Conservation (phyloP, 164 flowering plant species). For the Dillenia turbinata region DNA sequence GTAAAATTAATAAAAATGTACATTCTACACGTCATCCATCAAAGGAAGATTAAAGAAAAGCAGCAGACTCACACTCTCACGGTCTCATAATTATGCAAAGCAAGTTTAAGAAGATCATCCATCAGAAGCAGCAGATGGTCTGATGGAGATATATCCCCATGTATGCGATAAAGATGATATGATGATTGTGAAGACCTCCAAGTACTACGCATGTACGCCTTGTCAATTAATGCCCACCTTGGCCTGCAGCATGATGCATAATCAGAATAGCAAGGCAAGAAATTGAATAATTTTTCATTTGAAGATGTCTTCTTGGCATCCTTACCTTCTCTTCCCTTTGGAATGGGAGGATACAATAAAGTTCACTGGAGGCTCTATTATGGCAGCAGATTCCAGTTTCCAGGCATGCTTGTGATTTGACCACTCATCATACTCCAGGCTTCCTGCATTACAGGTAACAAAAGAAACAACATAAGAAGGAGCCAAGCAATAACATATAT, state of each 20-base stretch:
- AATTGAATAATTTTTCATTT: conserved; percentile 1
- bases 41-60: conserved; percentile 1
- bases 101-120: conserved; percentile 81
- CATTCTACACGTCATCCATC: not conserved
- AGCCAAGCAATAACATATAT: not conserved
- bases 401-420: conserved; percentile 89
- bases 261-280: conserved; percentile 3
- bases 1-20: no score
- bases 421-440: conserved; percentile 97
- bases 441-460: conserved; percentile 46
- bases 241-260: conserved; percentile 50
- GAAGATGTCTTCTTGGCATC: conserved; percentile 1
- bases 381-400: conserved; percentile 92
- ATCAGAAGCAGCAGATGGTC: conserved; percentile 53
- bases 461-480: conserved; percentile 8
- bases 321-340: conserved; percentile 82
- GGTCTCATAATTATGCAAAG: conserved; percentile 85
- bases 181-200: conserved; percentile 98
- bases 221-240: conserved; percentile 92
- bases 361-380: conserved; percentile 84
- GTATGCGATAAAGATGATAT: conserved; percentile 73
- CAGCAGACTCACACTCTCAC: conserved; percentile 75
- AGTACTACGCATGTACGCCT: conserved; percentile 89
- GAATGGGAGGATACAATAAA: conserved; percentile 70
- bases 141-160: conserved; percentile 55